These are phyloP conservation scores for Globisporangium perplexum DNA, from an alignment of 352 stramenopile genomes.

Conservation along the genomic window DNA sequence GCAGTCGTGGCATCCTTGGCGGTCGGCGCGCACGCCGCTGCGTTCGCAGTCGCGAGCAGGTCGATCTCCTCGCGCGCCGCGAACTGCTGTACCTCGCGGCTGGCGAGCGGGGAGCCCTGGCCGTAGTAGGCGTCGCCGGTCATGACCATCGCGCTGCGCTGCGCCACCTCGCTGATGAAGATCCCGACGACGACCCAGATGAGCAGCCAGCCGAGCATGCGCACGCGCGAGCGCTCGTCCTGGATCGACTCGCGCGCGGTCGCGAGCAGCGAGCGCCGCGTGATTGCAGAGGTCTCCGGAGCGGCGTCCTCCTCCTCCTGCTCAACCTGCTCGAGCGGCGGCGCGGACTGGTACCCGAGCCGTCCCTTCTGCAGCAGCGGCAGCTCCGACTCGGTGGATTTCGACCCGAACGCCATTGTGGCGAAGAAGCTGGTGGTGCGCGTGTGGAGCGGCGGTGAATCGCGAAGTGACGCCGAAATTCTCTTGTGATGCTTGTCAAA, in stretches of 20 bases:
- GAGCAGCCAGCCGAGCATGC: conserved; percentile 33
- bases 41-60: conserved; percentile 31
- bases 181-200: conserved; percentile 48
- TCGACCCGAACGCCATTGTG: neutral
- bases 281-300: neutral
- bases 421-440: neutral
- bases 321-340: neutral
- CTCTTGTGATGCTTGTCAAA: neutral
- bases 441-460: neutral
- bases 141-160: conserved; percentile 12
- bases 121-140: conserved; percentile 6
- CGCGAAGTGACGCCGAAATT: neutral
- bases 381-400: conserved; percentile 12
- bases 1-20: conserved; percentile 7
- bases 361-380: conserved; percentile 15
- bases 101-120: conserved; percentile 15
- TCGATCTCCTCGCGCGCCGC: conserved; percentile 47
- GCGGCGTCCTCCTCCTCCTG: neutral
- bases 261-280: conserved; percentile 2
- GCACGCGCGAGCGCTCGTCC: conserved; percentile 29
- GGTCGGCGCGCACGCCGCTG: conserved; percentile 16
- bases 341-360: conserved; percentile 4
- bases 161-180: conserved; percentile 26
- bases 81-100: conserved; percentile 27
- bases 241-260: conserved; percentile 18